Percentiles rank a stretch among this genome's conserved stretches.
These are phyloP conservation scores for Fusarium aywerte DNA, from an alignment of 2,329 filamentous ascomycete genomes.

Conservation along the genomic window DNA sequence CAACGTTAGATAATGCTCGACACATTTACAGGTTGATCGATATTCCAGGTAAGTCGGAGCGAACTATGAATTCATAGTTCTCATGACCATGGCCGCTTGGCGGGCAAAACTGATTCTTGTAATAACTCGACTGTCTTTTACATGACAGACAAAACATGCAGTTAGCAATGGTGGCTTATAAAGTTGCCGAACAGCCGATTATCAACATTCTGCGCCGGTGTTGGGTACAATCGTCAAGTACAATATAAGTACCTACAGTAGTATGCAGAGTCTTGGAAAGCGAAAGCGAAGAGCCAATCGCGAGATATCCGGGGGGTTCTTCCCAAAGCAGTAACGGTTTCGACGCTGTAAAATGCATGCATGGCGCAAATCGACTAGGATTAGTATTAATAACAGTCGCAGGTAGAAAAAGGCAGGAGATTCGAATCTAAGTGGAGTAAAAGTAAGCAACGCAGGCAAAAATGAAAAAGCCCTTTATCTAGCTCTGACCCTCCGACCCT, in stretches of 20 bases:
- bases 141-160: neutral
- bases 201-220: neutral
- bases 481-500: neutral
- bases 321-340: conserved; percentile 42
- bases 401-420: conserved; percentile 12
- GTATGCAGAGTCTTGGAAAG: conserved; percentile 8
- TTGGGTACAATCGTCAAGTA: no score
- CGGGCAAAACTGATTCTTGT: neutral
- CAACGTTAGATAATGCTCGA: conserved; percentile 2
- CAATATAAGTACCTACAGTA: no score
- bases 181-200: conserved; percentile 33
- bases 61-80: neutral
- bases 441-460: conserved; percentile 18
- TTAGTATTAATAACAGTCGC: conserved; percentile 16
- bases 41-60: neutral
- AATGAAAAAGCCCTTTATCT: neutral
- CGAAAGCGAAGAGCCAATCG: conserved; percentile 4
- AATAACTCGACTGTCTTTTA: neutral
- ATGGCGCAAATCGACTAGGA: conserved; percentile 9
- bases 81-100: neutral
- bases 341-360: conserved; percentile 16
- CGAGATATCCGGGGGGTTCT: conserved; percentile 10
- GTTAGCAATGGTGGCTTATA: neutral
- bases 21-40: neutral
- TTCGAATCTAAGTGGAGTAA: conserved; percentile 13